Percentiles rank a stretch among this genome's conserved stretches.
These are phyloP conservation scores for Talaromyces sp. DNA, from an alignment of 2,329 filamentous ascomycete species.

Conservation along the genomic window DNA sequence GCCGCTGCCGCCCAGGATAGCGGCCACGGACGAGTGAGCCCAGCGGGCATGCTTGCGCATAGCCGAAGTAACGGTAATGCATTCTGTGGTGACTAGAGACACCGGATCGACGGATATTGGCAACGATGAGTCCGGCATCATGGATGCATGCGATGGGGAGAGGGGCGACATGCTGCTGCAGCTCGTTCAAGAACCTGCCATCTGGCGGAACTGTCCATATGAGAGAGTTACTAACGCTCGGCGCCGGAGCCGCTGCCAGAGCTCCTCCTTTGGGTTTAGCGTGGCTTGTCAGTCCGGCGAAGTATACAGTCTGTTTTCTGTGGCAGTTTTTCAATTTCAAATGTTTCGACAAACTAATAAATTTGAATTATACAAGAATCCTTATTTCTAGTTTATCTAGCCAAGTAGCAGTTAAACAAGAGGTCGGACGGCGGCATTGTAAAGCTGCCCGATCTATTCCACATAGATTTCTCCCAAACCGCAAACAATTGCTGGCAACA, in stretches of 20 bases:
- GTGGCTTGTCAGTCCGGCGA: not conserved
- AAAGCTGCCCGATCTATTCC: not conserved
- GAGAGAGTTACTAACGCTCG: conserved; percentile 5
- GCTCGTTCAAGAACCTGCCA: conserved; percentile 9
- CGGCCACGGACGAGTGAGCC: conserved; percentile 91
- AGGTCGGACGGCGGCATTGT: not conserved
- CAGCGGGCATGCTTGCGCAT: conserved; percentile 97
- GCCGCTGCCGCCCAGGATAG: conserved; percentile 73
- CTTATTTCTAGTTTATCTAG: not conserved
- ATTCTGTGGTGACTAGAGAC: conserved; percentile 94
- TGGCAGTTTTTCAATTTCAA: not conserved
- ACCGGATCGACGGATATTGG: conserved; percentile 85
- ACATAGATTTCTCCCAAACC: not conserved
- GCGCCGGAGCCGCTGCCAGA: conserved; percentile 15
- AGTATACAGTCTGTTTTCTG: not conserved
- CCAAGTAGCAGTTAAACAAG: not conserved
- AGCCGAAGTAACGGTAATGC: conserved; percentile 94
- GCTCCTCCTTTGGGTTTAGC: conserved; percentile 21
- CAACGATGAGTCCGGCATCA: conserved; percentile 38
- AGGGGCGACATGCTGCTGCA: not conserved
- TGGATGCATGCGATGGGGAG: conserved; percentile 12
- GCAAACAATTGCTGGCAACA: not conserved
- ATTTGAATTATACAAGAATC: not conserved
- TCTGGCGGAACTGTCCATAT: conserved; percentile 7
- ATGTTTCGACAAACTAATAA: not conserved